Evolutionary conservation across 192 early-diverging fungal genomes (phyloP).

Genomic region (Phlyctochytrium planicorne): DNA sequence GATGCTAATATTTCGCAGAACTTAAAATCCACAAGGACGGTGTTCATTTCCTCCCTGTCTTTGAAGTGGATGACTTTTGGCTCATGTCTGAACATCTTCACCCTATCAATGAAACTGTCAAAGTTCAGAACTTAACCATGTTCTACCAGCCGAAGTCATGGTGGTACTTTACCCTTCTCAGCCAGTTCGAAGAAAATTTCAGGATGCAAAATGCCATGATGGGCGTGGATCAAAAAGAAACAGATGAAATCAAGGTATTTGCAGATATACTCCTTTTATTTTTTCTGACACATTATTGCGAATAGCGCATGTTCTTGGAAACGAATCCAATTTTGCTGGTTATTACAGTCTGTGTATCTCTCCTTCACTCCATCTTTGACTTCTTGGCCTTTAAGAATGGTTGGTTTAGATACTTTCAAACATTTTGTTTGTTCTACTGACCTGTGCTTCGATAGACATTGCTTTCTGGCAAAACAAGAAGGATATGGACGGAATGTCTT

Average conservation of each 20-base stretch:
- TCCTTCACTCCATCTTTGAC: conserved; percentile 84
- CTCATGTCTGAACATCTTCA: conserved; percentile 62
- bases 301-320: conserved; percentile 81
- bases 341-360: conserved; percentile 73
- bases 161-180: conserved; percentile 74
- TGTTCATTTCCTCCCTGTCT: conserved; percentile 61
- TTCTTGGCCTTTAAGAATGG: conserved; percentile 94
- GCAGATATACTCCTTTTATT: not conserved
- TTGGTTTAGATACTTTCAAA: conserved; percentile 28
- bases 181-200: conserved; percentile 67
- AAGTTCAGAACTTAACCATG: conserved; percentile 69
- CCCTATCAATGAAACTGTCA: conserved; percentile 73
- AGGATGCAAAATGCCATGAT: conserved; percentile 54
- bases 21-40: conserved; percentile 32
- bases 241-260: conserved; percentile 75
- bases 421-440: conserved; percentile 8
- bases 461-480: conserved; percentile 86
- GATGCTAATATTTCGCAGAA: conserved; percentile 12
- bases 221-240: conserved; percentile 55
- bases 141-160: conserved; percentile 62
- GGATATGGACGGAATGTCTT: conserved; percentile 77
- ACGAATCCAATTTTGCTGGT: conserved; percentile 82
- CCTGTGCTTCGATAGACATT: conserved; percentile 60
- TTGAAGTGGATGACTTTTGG: conserved; percentile 86
- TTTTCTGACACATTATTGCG: conserved; percentile 9